Conservation (phyloP, 1,284 basidiomycete genomes). For the Ceratobasidium sp. region DNA sequence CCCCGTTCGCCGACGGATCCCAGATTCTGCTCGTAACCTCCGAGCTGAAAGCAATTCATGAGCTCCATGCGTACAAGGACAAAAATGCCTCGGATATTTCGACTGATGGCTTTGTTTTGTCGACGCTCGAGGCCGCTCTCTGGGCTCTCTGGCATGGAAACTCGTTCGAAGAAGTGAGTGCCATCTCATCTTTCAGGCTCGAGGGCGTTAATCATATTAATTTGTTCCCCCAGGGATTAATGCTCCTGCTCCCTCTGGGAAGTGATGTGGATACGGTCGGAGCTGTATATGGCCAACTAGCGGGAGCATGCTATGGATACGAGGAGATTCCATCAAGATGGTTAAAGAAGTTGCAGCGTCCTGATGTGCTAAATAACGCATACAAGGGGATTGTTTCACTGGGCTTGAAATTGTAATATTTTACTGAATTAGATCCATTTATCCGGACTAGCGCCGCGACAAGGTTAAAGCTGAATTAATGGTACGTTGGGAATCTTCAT, state of each 20-base stretch:
- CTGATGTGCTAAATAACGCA: slow-evolving; percentile 31
- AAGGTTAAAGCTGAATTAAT: neutral
- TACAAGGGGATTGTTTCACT: slow-evolving; percentile 19
- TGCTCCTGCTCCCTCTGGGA: slow-evolving; percentile 42
- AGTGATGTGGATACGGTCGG: slow-evolving; percentile 45
- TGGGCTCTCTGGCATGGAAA: slow-evolving; percentile 42
- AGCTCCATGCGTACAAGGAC: slow-evolving; percentile 38
- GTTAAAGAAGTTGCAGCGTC: slow-evolving; percentile 38
- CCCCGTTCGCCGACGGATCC: slow-evolving; percentile 30
- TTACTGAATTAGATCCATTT: neutral
- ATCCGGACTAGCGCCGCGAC: neutral
- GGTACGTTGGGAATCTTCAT: too few species aligned
- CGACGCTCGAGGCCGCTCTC: slow-evolving; percentile 44
- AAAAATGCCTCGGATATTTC: slow-evolving; percentile 20
- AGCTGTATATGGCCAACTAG: slow-evolving; percentile 44
- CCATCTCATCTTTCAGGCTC: neutral
- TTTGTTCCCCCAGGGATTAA: slow-evolving; percentile 32
- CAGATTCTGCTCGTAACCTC: slow-evolving; percentile 12
- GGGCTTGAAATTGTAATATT: slow-evolving; percentile 1
- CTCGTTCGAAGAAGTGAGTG: slow-evolving; percentile 44
- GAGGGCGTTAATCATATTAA: neutral
- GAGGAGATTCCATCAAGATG: slow-evolving; percentile 43
- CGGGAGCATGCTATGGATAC: slow-evolving; percentile 42
- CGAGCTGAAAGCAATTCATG: slow-evolving; percentile 11
- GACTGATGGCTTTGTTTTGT: slow-evolving; percentile 44